Evolutionary conservation across 1,284 basidiomycete genomes (phyloP), one percentile per base, ranked within the genome.

Genomic region (Laetiporus sulphureus): DNA sequence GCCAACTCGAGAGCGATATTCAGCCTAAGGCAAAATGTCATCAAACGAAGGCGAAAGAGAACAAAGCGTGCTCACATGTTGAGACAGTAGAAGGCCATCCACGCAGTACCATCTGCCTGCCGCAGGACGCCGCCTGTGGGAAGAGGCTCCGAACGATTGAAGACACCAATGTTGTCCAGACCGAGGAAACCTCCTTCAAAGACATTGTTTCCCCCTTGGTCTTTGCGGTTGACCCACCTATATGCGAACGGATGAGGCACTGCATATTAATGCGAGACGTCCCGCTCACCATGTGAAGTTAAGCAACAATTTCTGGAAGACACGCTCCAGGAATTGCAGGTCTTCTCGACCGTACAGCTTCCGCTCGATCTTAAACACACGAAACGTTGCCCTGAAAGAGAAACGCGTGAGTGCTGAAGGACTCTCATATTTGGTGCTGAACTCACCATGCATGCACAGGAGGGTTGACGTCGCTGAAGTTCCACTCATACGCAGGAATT

Each of bases 111-210:
- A 62, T 98, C 95, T 6, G 95, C 92, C 66, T 99, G 95, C 41
- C 94, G 91, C 42, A 99, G 72, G 11, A 65, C 75, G 8, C 92
- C 92, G 36, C 94, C 95, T 1, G 93, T 97, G 4, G 94, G 94
- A 31, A 98, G 67, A 18, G 91, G 90, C 64, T 99, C 95, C 3
- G 93, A 97, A 40, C 95, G 87, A 68, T 99, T 99, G 75, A 99
- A 99, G 5, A 91, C 81, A 15, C 94, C 93, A 48, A 99, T 98
- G 61, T 99, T 99, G 71, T 99, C 95, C 35, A 99, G 71, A 34
- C 95, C 95, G 37, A 99, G 75, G 75, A 99, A 99, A 24, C 95
- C 95, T 38, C 95, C 95, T 62, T 99, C 95, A 57, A 99, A 99
- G 27, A 99, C 90, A 59, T 95, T 95, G 65, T 91, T 85, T 20